Percentiles rank a stretch among this genome's conserved stretches.
Conservation (phyloP, 2,329 filamentous ascomycete species). For the Colletotrichum cuscutae region DNA sequence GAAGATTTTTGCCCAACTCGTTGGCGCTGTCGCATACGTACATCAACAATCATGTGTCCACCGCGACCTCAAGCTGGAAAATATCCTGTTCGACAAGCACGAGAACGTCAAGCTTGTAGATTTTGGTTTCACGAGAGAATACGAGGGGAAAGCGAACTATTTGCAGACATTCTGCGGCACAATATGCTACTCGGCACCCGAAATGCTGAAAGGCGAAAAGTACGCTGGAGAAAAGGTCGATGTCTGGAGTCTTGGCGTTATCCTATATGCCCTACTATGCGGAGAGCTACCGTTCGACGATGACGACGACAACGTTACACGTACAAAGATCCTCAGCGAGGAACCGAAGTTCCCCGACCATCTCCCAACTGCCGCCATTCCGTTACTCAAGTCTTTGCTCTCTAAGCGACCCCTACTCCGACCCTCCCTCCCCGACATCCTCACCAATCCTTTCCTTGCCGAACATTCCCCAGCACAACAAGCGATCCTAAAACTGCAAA, state of each 20-base stretch:
- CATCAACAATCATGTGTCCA: slow-evolving; percentile 96
- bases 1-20: slow-evolving; percentile 94
- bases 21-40: slow-evolving; percentile 94
- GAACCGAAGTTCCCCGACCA: slow-evolving; percentile 88
- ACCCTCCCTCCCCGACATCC: slow-evolving; percentile 84
- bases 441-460: slow-evolving; percentile 86
- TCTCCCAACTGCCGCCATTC: slow-evolving; percentile 80
- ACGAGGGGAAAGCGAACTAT: slow-evolving; percentile 94
- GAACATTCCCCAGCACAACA: slow-evolving; percentile 91
- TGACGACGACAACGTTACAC: slow-evolving; percentile 89
- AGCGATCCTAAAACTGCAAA: slow-evolving; percentile 84
- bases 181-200: slow-evolving; percentile 95
- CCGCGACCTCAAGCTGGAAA: slow-evolving; percentile 95
- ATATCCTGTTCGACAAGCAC: slow-evolving; percentile 94
- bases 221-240: slow-evolving; percentile 98
- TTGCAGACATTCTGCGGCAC: slow-evolving; percentile 98
- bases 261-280: slow-evolving; percentile 83
- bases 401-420: slow-evolving; percentile 90
- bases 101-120: slow-evolving; percentile 98
- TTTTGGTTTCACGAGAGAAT: slow-evolving; percentile 97
- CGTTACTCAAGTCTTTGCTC: slow-evolving; percentile 81
- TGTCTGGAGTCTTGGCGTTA: slow-evolving; percentile 91
- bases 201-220: slow-evolving; percentile 98
- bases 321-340: slow-evolving; percentile 83
- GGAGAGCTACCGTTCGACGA: slow-evolving; percentile 96